Percentiles rank a stretch among this genome's conserved stretches.
phyloP scores from a whole-genome alignment of 2,329 filamentous ascomycete species.

The Coleophoma eucalyptorum region DNA sequence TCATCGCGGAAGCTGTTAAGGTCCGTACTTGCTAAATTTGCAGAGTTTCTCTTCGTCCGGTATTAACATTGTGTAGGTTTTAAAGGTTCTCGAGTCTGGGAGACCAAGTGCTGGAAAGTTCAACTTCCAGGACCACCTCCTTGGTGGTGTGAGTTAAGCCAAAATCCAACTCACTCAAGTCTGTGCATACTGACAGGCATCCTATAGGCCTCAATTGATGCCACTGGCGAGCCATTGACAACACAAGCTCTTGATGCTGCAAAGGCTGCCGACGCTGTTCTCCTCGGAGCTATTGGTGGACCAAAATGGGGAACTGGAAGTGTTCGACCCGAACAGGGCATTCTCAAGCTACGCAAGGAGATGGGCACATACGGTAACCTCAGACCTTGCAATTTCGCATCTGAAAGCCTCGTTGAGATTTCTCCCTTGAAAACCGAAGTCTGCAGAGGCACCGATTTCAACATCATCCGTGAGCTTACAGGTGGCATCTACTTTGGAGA shows the following conservation, averaged over 20 bases:
- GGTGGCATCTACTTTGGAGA: conserved; percentile 96
- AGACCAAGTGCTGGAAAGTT: conserved; percentile 71
- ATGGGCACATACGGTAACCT: conserved; percentile 94
- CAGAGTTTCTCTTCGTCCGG: not conserved
- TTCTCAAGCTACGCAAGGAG: conserved; percentile 88
- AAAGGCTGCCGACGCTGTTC: conserved; percentile 81
- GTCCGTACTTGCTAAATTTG: conserved; percentile 39
- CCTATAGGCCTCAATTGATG: conserved; percentile 79
- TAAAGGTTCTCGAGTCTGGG: conserved; percentile 72
- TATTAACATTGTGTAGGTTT: conserved; percentile 48
- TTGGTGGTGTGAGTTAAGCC: conserved; percentile 74
- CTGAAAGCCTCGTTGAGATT: conserved; percentile 75
- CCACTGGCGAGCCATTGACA: conserved; percentile 73
- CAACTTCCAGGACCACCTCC: conserved; percentile 83
- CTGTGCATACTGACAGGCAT: conserved; percentile 7
- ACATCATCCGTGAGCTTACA: conserved; percentile 87
- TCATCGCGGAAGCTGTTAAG: conserved; percentile 82
- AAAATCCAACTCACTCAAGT: conserved; percentile 3
- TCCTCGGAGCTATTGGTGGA: conserved; percentile 93
- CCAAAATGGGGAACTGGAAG: conserved; percentile 90
- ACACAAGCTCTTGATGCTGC: conserved; percentile 79
- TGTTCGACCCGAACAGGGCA: conserved; percentile 88
- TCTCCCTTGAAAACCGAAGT: conserved; percentile 86
- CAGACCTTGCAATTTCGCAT: conserved; percentile 92
- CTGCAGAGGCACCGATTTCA: conserved; percentile 85